phyloP scores from a whole-genome alignment of 1,139 yeast species.

The Debaryomyces singareniensis region DNA sequence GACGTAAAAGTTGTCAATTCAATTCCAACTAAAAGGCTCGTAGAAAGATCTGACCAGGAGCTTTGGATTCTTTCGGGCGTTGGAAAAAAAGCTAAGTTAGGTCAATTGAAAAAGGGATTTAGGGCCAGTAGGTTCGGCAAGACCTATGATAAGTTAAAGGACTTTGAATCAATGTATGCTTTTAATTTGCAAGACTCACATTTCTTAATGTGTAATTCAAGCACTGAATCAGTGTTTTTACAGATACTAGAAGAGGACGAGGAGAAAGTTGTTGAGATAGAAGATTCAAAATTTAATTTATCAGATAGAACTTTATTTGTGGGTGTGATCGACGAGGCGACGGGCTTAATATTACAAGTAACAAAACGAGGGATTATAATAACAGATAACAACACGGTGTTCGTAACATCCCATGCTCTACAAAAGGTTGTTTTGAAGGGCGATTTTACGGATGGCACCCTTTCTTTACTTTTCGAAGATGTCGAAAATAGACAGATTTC shows the following conservation, averaged over 20 bases:
- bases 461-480: background rate
- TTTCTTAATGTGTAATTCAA: constrained; percentile 29
- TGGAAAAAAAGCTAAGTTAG: constrained; percentile 30
- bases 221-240: constrained; percentile 32
- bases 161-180: constrained; percentile 16
- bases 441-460: background rate
- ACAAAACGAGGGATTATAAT: constrained; percentile 20
- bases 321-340: too few relatives aligned
- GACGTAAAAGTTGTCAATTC: constrained; percentile 35
- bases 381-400: constrained; percentile 13
- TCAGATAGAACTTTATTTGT: constrained; percentile 11
- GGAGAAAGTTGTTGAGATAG: constrained; percentile 17
- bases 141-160: constrained; percentile 24
- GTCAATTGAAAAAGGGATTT: constrained; percentile 36
- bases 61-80: constrained; percentile 44
- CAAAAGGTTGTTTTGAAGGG: constrained; percentile 3
- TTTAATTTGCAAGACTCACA: constrained; percentile 9
- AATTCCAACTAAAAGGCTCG: constrained; percentile 11
- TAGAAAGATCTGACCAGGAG: constrained; percentile 24
- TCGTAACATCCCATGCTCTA: constrained; percentile 5
- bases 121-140: constrained; percentile 19
- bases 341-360: too few relatives aligned
- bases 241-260: constrained; percentile 13
- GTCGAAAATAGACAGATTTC: background rate
- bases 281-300: constrained; percentile 11